Evolutionary conservation across 208 protist species (phyloP), one percentile per base, ranked within the genome.

Genomic region (Trypanosomatidae sp.): DNA sequence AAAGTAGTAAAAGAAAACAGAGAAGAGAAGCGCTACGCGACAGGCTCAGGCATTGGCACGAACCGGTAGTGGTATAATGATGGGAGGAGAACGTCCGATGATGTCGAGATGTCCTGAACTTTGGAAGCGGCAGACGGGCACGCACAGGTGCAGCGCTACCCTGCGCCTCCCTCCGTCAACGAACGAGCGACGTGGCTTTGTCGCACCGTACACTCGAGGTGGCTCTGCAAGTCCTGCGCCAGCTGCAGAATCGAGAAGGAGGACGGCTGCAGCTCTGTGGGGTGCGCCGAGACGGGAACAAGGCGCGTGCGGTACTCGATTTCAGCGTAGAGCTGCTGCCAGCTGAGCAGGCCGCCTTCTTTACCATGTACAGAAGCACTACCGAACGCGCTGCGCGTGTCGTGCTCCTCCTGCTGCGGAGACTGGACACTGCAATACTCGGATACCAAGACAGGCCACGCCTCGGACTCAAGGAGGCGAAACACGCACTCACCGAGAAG

Each of bases 401-500:
- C 49, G 47, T 44, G 43, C 19, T 6, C 33, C 6, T 4, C 7
- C 13, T 36, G 25, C 46, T 28, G 46, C 46, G 64, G 44, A 53
- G 41, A 19, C 19, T n/a, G 17, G 13, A 15, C 60, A 39, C 9
- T 30, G 60, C 36, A 65, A 10, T 50, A 28, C 28, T 74, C 49
- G 19, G 59, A 46, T 36, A 41, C 56, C 76, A 65, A 74, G 25
- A 60, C 41, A 13, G 76, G 56, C 76, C 76, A 80, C 69, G 64
- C 62, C 59, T 80, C 75, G 5, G 28, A 25, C 55, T 85, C 74
- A 30, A 92, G 46, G 33, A 89, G 62, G 46, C 79, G 73, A 65
- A 97, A 87, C 15, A 87, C 71, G 41, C 85, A 87, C 33, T 82
- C 72, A 28, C 80, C 85, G 3, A 97, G 67, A 7, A 95, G 66